A percentile compares a stretch with the other conserved stretches of the same genome.
phyloP scores from a whole-genome alignment of 345 rosid species.

The Syzygium jambos region DNA sequence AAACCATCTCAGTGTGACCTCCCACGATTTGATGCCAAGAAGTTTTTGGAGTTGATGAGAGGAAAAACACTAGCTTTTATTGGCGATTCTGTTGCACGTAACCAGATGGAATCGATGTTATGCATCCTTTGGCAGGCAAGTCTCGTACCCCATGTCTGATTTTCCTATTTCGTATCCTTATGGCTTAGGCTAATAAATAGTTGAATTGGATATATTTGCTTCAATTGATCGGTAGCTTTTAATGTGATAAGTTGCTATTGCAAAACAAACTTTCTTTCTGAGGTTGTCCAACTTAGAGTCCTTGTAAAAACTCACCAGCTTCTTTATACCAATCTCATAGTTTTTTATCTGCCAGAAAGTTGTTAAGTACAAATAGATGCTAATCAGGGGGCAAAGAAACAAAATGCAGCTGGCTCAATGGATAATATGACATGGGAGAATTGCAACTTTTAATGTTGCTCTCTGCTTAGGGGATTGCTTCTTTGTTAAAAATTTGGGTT shows the following conservation, averaged over 20 bases:
- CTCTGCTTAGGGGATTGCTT: background rate
- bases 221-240: background rate
- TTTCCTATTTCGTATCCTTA: background rate
- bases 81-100: constrained; percentile 96
- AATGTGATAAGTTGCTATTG: background rate
- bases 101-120: constrained; percentile 95
- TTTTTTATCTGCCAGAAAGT: background rate
- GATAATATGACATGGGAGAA: background rate
- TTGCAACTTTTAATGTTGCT: background rate
- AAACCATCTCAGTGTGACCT: constrained; percentile 80
- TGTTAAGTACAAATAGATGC: background rate
- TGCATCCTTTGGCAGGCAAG: constrained; percentile 99
- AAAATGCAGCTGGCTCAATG: background rate
- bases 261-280: background rate
- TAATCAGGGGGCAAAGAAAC: background rate
- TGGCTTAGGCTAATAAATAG: background rate
- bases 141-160: background rate
- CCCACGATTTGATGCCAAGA: constrained; percentile 81
- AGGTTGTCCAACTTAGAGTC: background rate
- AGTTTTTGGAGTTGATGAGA: constrained; percentile 89
- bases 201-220: background rate
- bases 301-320: background rate
- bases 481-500: background rate
- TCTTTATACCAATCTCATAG: background rate
- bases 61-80: constrained; percentile 88